Evolutionary conservation across 192 early-diverging fungal species (phyloP), one percentile per base, ranked within the genome.

Genomic region (Entomortierella beljakovae): DNA sequence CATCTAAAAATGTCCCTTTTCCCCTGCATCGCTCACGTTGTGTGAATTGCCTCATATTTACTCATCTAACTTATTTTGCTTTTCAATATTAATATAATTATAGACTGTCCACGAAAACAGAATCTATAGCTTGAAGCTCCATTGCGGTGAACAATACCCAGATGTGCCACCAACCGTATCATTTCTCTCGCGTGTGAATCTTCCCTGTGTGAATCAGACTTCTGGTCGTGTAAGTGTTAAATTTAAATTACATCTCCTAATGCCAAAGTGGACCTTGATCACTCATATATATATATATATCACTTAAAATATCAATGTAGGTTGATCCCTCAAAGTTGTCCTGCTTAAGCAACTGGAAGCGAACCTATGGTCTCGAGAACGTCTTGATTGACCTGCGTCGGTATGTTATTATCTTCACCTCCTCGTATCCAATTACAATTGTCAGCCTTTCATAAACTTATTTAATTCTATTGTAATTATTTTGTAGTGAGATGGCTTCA

Each of bases 101-200:
- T 82, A 96, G 95, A 91, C 95, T 22, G 89, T 93, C n/a, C 95
- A 97, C 71, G 96, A 99, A 80, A 98, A 97, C 87, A 90, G 96
- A 38, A 97, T 99, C 79, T 98, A 99, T 83, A 88, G 88, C 58
- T 83, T 99, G 32, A 88, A 87, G 79, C 84, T 99, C 38, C 77
- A 81, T 70, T 99, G 98, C 69, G 96, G 93, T 38, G 80, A 89
- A 1, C 64, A 92, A 18, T 99, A 99, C 80, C 98, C 98, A 29
- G 88, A 94, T 70, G 51, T 70, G 22, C 89, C 96, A 25, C 98
- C 98, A 0, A 62, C 64, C 5, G 90, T 98, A 23, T 70, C 80
- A 43, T 99, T 99, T 80, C 56, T 93, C 10, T 92, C 94, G 23
- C 85, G 86, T 56, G 91, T 99, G 61, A 96, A 96, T 68, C 74